These are phyloP conservation scores for Cryptococcus floricola DNA, from an alignment of 1,284 basidiomycete genomes.

Conservation along the genomic window DNA sequence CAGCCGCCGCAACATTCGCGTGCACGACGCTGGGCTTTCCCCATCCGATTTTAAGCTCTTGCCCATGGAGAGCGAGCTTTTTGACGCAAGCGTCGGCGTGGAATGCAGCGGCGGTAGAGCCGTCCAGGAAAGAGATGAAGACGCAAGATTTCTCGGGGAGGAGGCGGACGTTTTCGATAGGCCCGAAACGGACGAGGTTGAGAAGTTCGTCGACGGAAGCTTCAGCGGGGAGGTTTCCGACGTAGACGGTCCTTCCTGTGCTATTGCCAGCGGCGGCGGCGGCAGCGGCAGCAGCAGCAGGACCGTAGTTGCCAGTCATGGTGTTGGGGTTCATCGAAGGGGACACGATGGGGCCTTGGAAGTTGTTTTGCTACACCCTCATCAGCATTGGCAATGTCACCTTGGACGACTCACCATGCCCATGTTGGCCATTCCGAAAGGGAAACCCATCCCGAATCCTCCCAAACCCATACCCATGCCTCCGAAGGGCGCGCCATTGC, in stretches of 20 bases:
- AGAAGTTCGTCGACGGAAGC: conserved; percentile 96
- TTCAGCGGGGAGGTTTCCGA: conserved; percentile 92
- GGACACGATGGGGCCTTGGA: conserved; percentile 54
- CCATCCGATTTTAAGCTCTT: conserved; percentile 95
- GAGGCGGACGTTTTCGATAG: conserved; percentile 89
- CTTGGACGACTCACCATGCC: conserved; percentile 19
- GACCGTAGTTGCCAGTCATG: conserved; percentile 54
- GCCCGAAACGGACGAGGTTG: conserved; percentile 96
- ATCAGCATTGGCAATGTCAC: background rate
- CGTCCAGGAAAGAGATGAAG: conserved; percentile 94
- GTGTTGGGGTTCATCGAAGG: conserved; percentile 60
- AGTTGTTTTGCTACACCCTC: conserved; percentile 8
- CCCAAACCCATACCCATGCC: conserved; percentile 26
- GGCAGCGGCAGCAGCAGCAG: conserved; percentile 67
- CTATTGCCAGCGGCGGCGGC: conserved; percentile 63
- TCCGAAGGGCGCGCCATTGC: conserved; percentile 1
- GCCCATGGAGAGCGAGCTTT: conserved; percentile 81
- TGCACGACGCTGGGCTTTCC: conserved; percentile 71
- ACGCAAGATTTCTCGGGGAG: conserved; percentile 98
- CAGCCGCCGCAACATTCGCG: conserved; percentile 74
- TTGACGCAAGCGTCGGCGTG: conserved; percentile 91
- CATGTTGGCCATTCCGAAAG: conserved; percentile 14
- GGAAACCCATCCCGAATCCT: conserved; percentile 25
- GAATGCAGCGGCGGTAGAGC: conserved; percentile 84
- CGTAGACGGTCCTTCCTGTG: conserved; percentile 88